Conservation (phyloP, 352 stramenopile genomes). For the Pythium rhizo-oryzae region DNA sequence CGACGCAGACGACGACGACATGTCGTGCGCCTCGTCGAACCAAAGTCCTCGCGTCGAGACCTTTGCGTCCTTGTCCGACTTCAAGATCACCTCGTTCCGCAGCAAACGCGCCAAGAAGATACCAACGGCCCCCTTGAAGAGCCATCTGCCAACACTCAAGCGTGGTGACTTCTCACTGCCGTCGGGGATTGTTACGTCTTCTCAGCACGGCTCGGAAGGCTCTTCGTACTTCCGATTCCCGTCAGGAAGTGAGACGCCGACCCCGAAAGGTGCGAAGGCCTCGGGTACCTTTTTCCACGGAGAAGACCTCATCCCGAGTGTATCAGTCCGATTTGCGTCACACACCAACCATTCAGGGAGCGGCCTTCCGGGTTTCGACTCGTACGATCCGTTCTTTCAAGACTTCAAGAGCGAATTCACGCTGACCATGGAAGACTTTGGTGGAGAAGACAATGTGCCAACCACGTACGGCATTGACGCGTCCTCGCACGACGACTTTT, state of each 20-base stretch:
- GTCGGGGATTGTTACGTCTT: slow-evolving; percentile 22
- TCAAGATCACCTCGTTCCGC: slow-evolving; percentile 35
- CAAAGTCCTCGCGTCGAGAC: slow-evolving; percentile 38
- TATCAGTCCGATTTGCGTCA: slow-evolving; percentile 30
- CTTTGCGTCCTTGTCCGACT: slow-evolving; percentile 33
- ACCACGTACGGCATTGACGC: slow-evolving; percentile 22
- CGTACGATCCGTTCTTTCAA: slow-evolving; percentile 48
- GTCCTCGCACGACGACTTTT: slow-evolving; percentile 27
- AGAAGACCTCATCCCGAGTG: slow-evolving; percentile 30
- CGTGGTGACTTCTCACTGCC: slow-evolving; percentile 29
- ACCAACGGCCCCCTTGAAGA: slow-evolving; percentile 2
- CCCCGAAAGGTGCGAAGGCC: background rate
- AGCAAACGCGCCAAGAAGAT: slow-evolving; percentile 31
- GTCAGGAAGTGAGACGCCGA: slow-evolving; percentile 13
- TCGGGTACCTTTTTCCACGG: slow-evolving; percentile 8
- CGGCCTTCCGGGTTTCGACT: slow-evolving; percentile 35
- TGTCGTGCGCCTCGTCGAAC: slow-evolving; percentile 34
- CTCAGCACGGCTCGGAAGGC: background rate
- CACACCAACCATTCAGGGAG: background rate
- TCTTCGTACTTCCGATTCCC: slow-evolving; percentile 21
- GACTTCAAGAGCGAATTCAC: slow-evolving; percentile 48
- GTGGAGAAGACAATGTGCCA: slow-evolving; percentile 26
- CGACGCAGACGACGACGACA: slow-evolving; percentile 34
- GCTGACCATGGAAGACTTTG: slow-evolving; percentile 50
- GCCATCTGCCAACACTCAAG: slow-evolving; percentile 20